A percentile compares a stretch with the other conserved stretches of the same genome.
Conservation (phyloP, 1,284 basidiomycete species). For the Takashimella tepidaria region DNA sequence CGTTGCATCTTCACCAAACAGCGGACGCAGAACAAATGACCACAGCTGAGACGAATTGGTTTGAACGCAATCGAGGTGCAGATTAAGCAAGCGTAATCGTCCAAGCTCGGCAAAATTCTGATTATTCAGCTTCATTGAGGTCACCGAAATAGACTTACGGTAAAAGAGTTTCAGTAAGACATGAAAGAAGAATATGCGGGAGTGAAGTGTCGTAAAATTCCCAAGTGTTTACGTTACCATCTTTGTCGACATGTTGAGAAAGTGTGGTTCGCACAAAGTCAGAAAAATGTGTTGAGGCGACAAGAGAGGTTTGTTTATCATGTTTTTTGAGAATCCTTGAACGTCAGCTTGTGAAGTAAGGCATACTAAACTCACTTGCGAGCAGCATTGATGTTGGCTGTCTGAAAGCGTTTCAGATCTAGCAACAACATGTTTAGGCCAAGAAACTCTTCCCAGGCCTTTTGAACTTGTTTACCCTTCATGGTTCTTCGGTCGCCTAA, state of each 20-base stretch:
- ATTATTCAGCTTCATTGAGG: constrained; percentile 27
- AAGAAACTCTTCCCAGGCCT: constrained; percentile 72
- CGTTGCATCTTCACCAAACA: constrained; percentile 95
- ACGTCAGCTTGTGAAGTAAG: neutral
- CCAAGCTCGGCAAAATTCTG: constrained; percentile 54
- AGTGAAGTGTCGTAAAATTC: constrained; percentile 56
- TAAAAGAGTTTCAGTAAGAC: constrained; percentile 75
- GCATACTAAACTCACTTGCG: constrained; percentile 53
- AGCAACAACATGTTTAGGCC: constrained; percentile 75
- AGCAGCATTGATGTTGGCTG: constrained; percentile 81
- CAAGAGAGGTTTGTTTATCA: constrained; percentile 65
- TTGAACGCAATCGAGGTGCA: constrained; percentile 82
- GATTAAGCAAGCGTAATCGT: constrained; percentile 62
- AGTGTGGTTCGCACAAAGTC: constrained; percentile 45
- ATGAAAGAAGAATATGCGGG: constrained; percentile 74
- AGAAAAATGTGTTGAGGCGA: constrained; percentile 50
- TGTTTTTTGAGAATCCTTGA: constrained; percentile 81
- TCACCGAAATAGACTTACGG: constrained; percentile 52
- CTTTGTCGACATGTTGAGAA: constrained; percentile 23
- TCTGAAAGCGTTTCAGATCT: constrained; percentile 82
- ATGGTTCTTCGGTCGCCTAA: constrained; percentile 59
- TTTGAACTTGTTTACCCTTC: constrained; percentile 58
- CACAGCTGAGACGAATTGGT: constrained; percentile 75
- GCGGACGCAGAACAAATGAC: constrained; percentile 86
- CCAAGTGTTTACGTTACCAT: constrained; percentile 46